Evolutionary conservation across 345 rosid genomes (phyloP).

Genomic region (Firmiana major): DNA sequence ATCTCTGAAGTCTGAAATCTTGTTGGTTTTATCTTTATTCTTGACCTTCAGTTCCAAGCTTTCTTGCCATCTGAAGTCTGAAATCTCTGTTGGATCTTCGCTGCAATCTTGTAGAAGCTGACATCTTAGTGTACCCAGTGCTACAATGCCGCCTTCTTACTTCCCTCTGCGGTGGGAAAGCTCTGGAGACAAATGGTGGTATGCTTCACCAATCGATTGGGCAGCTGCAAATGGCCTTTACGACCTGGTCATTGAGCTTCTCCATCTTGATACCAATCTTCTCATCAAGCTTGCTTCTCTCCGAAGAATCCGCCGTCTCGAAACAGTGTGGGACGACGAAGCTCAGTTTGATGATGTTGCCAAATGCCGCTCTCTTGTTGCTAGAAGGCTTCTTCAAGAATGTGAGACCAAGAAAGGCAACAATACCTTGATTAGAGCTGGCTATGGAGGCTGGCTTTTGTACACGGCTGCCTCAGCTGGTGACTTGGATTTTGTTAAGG

Average conservation of each 20-base stretch:
- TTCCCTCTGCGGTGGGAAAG: constrained; percentile 97
- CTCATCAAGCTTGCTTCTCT: constrained; percentile 94
- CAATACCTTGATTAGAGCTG: constrained; percentile 74
- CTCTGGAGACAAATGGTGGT: constrained; percentile 98
- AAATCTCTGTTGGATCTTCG: neutral
- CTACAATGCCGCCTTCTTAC: constrained; percentile 58
- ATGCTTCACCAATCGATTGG: constrained; percentile 87
- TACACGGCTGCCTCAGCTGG: constrained; percentile 94
- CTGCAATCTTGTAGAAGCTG: neutral
- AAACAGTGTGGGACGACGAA: constrained; percentile 90
- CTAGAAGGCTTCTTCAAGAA: constrained; percentile 51
- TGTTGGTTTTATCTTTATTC: neutral
- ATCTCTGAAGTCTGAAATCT: neutral
- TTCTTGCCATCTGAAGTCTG: too few species aligned
- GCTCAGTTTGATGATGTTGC: constrained; percentile 54
- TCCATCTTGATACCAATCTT: constrained; percentile 84
- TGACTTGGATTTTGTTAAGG: constrained; percentile 59
- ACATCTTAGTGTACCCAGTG: neutral
- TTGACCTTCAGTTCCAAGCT: constrained; percentile 12
- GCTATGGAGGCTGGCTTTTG: constrained; percentile 91
- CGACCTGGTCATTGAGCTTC: constrained; percentile 76
- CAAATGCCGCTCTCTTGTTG: constrained; percentile 64
- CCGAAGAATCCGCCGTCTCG: constrained; percentile 90
- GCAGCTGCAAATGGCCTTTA: constrained; percentile 90
- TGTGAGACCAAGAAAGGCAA: constrained; percentile 47